Conservation (phyloP, 2,329 filamentous ascomycete species). For the Neodidymelliopsis sp. region DNA sequence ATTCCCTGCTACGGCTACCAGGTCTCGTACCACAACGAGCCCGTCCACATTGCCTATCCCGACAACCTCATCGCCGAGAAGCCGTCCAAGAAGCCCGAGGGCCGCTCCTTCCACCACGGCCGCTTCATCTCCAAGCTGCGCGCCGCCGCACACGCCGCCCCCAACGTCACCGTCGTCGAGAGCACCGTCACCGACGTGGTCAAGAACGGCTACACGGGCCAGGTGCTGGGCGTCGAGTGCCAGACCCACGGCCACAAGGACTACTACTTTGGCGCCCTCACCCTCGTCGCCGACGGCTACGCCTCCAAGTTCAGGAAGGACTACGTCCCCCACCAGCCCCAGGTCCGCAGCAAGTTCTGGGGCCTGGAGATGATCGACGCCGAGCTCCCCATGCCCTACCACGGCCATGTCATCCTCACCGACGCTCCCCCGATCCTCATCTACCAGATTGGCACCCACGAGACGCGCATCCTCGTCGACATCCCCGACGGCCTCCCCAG, state of each 20-base stretch:
- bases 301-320: constrained; percentile 88
- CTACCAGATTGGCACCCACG: constrained; percentile 95
- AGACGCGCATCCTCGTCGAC: constrained; percentile 90
- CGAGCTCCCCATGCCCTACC: constrained; percentile 74
- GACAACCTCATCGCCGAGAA: constrained; percentile 57
- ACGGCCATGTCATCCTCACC: constrained; percentile 88
- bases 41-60: constrained; percentile 82
- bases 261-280: constrained; percentile 84
- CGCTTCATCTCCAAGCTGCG: constrained; percentile 87
- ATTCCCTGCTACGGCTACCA: constrained; percentile 85
- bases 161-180: constrained; percentile 90
- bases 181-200: constrained; percentile 83
- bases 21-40: constrained; percentile 79
- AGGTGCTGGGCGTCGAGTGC: constrained; percentile 84
- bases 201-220: constrained; percentile 69
- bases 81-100: constrained; percentile 62
- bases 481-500: constrained; percentile 79
- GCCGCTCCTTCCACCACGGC: constrained; percentile 90
- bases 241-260: constrained; percentile 71
- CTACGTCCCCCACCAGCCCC: constrained; percentile 70
- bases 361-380: constrained; percentile 92
- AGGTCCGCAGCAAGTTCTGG: constrained; percentile 87
- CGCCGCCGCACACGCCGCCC: constrained; percentile 73
- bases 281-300: constrained; percentile 91
- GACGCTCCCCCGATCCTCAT: constrained; percentile 81